phyloP scores from a whole-genome alignment of 1,139 yeast species.

The Kluyveromyces marxianus region DNA sequence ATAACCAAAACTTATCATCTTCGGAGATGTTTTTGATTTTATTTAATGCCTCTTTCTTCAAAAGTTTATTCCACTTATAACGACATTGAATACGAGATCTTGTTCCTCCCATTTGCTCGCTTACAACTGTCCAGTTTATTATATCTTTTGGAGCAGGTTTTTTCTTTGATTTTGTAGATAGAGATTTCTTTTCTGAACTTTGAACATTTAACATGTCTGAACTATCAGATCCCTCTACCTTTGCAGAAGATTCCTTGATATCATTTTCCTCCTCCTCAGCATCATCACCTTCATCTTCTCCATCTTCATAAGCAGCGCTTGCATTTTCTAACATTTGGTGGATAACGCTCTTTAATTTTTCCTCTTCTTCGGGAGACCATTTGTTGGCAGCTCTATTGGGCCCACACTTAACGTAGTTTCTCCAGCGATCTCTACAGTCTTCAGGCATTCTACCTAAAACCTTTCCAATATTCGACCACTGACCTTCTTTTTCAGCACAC shows the following conservation, averaged over 20 bases:
- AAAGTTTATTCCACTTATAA: constrained; percentile 83
- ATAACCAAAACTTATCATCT: constrained; percentile 51
- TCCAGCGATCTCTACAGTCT: constrained; percentile 93
- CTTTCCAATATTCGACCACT: constrained; percentile 79
- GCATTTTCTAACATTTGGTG: constrained; percentile 32
- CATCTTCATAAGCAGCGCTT: constrained; percentile 10
- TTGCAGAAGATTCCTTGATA: constrained; percentile 13
- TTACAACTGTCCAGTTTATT: constrained; percentile 85
- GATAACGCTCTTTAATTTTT: constrained; percentile 49
- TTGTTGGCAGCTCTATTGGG: constrained; percentile 60
- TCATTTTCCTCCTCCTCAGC: constrained; percentile 23
- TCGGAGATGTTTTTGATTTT: constrained; percentile 45
- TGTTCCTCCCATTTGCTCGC: constrained; percentile 81
- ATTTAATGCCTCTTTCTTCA: constrained; percentile 50
- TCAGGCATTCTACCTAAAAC: constrained; percentile 90
- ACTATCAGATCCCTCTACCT: constrained; percentile 1
- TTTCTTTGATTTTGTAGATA: constrained; percentile 8
- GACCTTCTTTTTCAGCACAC: constrained; percentile 62
- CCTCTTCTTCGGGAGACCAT: constrained; percentile 76
- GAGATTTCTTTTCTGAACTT: constrained; percentile 8
- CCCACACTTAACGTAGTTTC: constrained; percentile 91
- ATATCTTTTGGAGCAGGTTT: constrained; percentile 28
- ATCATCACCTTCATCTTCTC: constrained; percentile 20
- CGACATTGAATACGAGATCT: constrained; percentile 91
- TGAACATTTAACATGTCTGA: constrained; percentile 3